Conservation (phyloP, 1,284 basidiomycete genomes). For the Trametes versicolor region DNA sequence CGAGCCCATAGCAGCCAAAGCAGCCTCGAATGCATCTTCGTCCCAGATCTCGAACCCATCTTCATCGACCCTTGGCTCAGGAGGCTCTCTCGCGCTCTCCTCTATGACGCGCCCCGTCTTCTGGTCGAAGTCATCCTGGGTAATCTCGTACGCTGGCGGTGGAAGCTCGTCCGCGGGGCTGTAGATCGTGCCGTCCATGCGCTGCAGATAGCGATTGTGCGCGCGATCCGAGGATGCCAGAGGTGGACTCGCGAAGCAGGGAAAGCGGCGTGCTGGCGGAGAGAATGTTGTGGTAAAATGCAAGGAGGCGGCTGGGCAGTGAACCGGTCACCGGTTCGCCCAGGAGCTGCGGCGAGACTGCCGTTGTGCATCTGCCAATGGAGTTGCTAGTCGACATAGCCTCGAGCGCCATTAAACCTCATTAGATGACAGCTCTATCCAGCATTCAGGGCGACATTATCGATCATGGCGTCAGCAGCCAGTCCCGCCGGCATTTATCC, state of each 20-base stretch:
- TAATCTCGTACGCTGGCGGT: constrained; percentile 60
- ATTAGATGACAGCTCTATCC: constrained; percentile 21
- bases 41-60: constrained; percentile 64
- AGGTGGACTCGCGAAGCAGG: not conserved
- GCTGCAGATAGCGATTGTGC: not conserved
- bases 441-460: constrained; percentile 18
- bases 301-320: not conserved
- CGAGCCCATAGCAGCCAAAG: constrained; percentile 33
- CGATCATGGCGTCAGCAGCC: constrained; percentile 17
- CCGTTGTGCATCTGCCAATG: constrained; percentile 20
- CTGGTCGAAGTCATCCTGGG: constrained; percentile 63
- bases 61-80: constrained; percentile 41
- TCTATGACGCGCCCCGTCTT: constrained; percentile 58
- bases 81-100: constrained; percentile 43
- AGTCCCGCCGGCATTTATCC: not conserved
- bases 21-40: constrained; percentile 53
- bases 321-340: not conserved
- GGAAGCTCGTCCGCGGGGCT: constrained; percentile 43
- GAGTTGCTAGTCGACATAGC: constrained; percentile 22
- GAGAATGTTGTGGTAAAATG: not conserved
- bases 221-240: not conserved
- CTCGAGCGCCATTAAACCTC: constrained; percentile 25
- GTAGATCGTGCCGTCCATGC: constrained; percentile 25
- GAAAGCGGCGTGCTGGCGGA: not conserved
- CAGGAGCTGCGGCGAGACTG: constrained; percentile 2